Conservation (phyloP, 371 early-diverging fungal species). For the Basidiobolus meristosporus region DNA sequence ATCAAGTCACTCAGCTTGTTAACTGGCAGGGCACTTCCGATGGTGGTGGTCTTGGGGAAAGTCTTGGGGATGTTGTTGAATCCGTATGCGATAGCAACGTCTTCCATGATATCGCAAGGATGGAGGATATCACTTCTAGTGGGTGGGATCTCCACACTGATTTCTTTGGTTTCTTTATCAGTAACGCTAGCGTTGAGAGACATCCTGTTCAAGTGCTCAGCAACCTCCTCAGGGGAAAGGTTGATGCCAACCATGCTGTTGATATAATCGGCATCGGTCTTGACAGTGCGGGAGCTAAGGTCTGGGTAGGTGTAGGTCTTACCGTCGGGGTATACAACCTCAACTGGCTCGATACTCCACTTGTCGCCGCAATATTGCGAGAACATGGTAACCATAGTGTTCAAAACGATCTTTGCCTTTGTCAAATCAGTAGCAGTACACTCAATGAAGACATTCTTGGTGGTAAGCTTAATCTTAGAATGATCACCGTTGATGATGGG, state of each 20-base stretch:
- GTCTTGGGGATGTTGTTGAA: constrained; percentile 87
- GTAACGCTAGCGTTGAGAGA: constrained; percentile 51
- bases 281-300: constrained; percentile 40
- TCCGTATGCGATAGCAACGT: constrained; percentile 98
- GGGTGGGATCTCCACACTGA: constrained; percentile 74
- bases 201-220: constrained; percentile 66
- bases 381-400: constrained; percentile 88
- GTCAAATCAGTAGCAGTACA: constrained; percentile 95
- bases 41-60: constrained; percentile 62
- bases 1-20: constrained; percentile 89
- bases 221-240: constrained; percentile 55
- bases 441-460: constrained; percentile 98
- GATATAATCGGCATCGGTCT: constrained; percentile 67
- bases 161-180: constrained; percentile 26
- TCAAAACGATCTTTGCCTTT: constrained; percentile 84
- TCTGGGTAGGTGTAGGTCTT: constrained; percentile 48
- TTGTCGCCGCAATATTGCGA: constrained; percentile 78
- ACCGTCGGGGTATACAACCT: constrained; percentile 75
- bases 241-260: constrained; percentile 65
- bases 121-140: constrained; percentile 96
- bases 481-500: constrained; percentile 99
- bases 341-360: constrained; percentile 84
- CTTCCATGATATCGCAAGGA: constrained; percentile 97
- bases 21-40: constrained; percentile 77
- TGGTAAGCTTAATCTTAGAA: constrained; percentile 89